Evolutionary conservation across 768 basidiomycete species (phyloP).

Genomic region (Lanmaoa rubissima): DNA sequence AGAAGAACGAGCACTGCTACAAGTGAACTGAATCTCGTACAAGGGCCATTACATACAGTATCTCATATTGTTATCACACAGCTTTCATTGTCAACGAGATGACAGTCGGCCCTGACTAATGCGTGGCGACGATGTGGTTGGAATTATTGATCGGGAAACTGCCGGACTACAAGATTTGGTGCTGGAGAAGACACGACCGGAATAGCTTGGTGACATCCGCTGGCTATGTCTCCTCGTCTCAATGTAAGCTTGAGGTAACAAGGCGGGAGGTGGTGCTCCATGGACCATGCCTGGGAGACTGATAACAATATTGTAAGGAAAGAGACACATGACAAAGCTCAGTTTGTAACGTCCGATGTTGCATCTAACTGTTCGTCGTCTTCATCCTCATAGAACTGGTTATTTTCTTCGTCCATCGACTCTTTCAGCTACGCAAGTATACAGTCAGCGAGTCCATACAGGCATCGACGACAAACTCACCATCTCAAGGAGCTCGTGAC

Average conservation of each 20-base stretch:
- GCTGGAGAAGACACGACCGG: neutral
- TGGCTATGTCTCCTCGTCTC: neutral
- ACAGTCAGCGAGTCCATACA: neutral
- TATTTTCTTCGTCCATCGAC: slow-evolving; percentile 72
- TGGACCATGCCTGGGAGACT: neutral
- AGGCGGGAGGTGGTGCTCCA: neutral
- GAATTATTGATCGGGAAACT: neutral
- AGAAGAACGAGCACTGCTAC: too few relatives aligned
- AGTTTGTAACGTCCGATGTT: slow-evolving; percentile 11
- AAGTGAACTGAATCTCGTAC: too few relatives aligned
- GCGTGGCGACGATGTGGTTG: neutral
- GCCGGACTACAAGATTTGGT: neutral
- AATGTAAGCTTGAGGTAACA: neutral
- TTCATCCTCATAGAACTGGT: slow-evolving; percentile 53
- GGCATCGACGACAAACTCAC: slow-evolving; percentile 38
- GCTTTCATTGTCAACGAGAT: too few relatives aligned
- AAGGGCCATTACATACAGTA: too few relatives aligned
- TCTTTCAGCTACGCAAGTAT: slow-evolving; percentile 55
- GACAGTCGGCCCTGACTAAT: too few relatives aligned
- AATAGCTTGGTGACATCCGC: neutral
- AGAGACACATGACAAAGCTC: neutral
- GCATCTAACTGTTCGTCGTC: slow-evolving; percentile 35
- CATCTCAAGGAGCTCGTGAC: slow-evolving; percentile 95
- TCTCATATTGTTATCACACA: too few relatives aligned
- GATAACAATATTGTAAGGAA: neutral